Conservation (phyloP, 2,329 filamentous ascomycete species). For the Bipolaris zeicola region DNA sequence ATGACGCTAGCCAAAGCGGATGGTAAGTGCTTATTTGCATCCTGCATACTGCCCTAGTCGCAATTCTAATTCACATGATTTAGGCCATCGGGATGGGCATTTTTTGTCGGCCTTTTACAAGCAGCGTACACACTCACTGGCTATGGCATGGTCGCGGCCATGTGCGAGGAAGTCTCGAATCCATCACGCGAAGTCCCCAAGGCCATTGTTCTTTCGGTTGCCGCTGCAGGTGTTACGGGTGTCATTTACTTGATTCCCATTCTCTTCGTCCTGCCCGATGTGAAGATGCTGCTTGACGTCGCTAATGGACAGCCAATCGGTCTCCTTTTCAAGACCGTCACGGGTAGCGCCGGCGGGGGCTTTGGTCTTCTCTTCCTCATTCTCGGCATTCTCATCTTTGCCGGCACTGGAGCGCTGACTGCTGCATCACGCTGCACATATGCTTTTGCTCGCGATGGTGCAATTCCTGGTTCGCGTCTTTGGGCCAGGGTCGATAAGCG, state of each 20-base stretch:
- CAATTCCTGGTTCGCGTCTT: slow-evolving; percentile 70
- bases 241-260: slow-evolving; percentile 73
- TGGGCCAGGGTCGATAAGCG: slow-evolving; percentile 69
- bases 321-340: slow-evolving; percentile 75
- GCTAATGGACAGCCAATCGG: slow-evolving; percentile 78
- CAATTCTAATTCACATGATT: background rate
- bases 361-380: slow-evolving; percentile 78
- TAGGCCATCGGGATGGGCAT: slow-evolving; percentile 70
- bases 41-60: background rate
- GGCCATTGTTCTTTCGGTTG: slow-evolving; percentile 72
- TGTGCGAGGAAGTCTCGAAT: slow-evolving; percentile 75
- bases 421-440: slow-evolving; percentile 77
- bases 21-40: slow-evolving; percentile 54
- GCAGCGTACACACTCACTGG: slow-evolving; percentile 67
- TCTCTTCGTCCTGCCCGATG: slow-evolving; percentile 74
- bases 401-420: slow-evolving; percentile 75
- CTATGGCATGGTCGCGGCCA: slow-evolving; percentile 73
- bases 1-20: slow-evolving; percentile 67
- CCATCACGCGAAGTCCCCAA: slow-evolving; percentile 72
- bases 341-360: slow-evolving; percentile 72
- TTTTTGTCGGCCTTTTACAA: slow-evolving; percentile 73
- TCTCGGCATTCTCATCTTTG: slow-evolving; percentile 77
- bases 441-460: slow-evolving; percentile 76
- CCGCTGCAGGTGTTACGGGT: slow-evolving; percentile 69
- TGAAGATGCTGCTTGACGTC: slow-evolving; percentile 66